Evolutionary conservation across 2,329 filamentous ascomycete genomes (phyloP), one percentile per base, ranked within the genome.

Genomic region (Zymoseptoria passerinii): DNA sequence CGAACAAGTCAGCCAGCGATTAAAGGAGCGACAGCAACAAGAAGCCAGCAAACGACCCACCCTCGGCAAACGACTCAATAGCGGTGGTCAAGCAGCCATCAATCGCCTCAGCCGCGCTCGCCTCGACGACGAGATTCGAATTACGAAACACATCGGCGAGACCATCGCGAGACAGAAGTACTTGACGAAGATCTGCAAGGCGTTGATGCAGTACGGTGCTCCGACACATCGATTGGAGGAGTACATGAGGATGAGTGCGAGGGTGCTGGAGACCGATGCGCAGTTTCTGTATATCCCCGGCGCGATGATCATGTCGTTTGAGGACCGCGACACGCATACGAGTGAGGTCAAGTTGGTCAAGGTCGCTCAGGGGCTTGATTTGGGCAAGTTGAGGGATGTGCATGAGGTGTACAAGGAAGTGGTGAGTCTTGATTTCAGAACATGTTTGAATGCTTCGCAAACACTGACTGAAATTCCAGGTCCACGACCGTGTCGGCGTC

Each of bases 221-320:
- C 92, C 92, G 0, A 95, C 91, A 0, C 92, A 96, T 75, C 86
- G 92, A 9, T 78, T 96, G 19, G 92, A 96, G 73, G 88, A 95
- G 70, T 96, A 95, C 72, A 86, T 96, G 83, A 86, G 82, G 62
- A 95, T 92, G 88, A 91, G 89, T 8, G 87, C 92, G 1, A 82
- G 89, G n/a, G 89, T 94, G 1, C 81, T 96, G 44, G 89, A 92
- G 72, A 92, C 96, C 16, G 88, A 95, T 64, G 88, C 87, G 5
- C 90, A 95, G 67, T 96, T 94, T 66, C 76, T 96, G 20, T 52
- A 96, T 70, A 83, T 96, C 28, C 91, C 92, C 0, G 89, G 89
- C 0, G 95, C 89, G 69, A 96, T 96, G 92, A 89, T 96, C 58
- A 88, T 96, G 69, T 92, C 90, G 4, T 96, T 96, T 68, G 91